Base-by-base conservation (phyloP, 768 basidiomycete genomes). In the Auricularia heimuer region DNA sequence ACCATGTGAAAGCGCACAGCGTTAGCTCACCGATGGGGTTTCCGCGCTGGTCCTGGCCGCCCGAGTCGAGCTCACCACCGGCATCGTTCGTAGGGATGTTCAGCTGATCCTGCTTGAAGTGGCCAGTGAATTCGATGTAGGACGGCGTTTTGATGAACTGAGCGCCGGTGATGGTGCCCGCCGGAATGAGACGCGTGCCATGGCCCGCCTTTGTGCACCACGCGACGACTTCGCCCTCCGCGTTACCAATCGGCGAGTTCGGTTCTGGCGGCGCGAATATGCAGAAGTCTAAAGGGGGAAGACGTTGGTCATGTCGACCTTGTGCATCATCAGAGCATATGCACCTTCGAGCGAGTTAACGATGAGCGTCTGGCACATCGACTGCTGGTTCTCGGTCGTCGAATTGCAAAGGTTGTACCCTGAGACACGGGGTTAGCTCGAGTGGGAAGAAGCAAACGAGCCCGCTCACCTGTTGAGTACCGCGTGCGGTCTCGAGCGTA, bases 101-200 rank as follows among this genome's bases (percentile, higher is more conserved):
- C 68, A 80, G 70, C 67, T 73, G 71, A 64, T 74, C 76, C 61
- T 79, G 74, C 69, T 78, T 76, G 45, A 77, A 77, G 63, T 71
- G 68, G 78, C 87, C 91, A 45, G 84, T 85, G 63, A 90, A 75
- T 70, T 88, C 89, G 39, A 90, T 78, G 72, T 85, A 91, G 72
- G 87, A 85, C n/a, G 88, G 85, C 0, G 90, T 89, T 67, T 83
- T 78, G 3, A 90, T 79, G 71, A 89, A 83, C 71, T 87, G 88
- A 18, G 83, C 87, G 62, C 85, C 85, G 1, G 76, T 78, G 69
- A 90, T 83, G n/a, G 85, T 75, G 36, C 87, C 90, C 63, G 85
- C 82, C 11, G 89, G 90, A 67, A 92, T 89, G 68, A 88, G 71
- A 61, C 84, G 85, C 14, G 83, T 81, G 36, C 88, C 88, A 61